Base-by-base conservation (phyloP, 345 rosid genomes). In the Isatis tinctoria region DNA sequence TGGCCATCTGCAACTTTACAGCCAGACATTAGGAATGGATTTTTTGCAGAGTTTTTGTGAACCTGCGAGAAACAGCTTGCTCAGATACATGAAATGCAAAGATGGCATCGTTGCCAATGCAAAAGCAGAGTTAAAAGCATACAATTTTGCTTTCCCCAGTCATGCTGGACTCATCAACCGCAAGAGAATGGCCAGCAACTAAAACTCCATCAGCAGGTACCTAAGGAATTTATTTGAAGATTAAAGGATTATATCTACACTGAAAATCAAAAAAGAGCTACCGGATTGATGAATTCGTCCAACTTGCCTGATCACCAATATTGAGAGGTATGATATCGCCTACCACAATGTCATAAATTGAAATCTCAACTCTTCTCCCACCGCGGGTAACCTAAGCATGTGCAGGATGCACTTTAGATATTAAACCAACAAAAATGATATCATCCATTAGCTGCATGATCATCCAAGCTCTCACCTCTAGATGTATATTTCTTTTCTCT, bases 81-180 rank as follows among this genome's bases (percentile, higher is more conserved):
- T 51, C 24, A 52, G 70, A 65, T 10, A 41, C 57, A 59, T 57
- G 33, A 37, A 74, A 56, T 49, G 69, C 41, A 47, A 43, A 45
- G 68, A 70, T 8, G 39, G 16, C 35, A 48, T 24, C 64, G 43
- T 44, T 45, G 24, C 17, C 58, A 18, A 49, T 16, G 22, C 28
- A 39, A 28, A 57, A 32, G 35, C 10, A 61, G 33, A 40, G 62
- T 40, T 58, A n/a, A 57, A 57, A 41, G 43, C 80, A 60, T 77
- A 96, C 99, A 62, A 88, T 90, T 74, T 90, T 90, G 86, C 99
- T 96, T 86, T 96, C 99, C 66, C 99, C 99, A 5, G 99, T 96
- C 99, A 96, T 96, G 90, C 99, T 96, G 40, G 99, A 96, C 82
- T 96, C 99, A 64, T 96, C 99, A 60, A 92, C 72, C 10, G 96